A percentile compares a stretch with the other conserved stretches of the same genome.
phyloP scores from a whole-genome alignment of 192 early-diverging fungal genomes.

The Coemansia sp. region DNA sequence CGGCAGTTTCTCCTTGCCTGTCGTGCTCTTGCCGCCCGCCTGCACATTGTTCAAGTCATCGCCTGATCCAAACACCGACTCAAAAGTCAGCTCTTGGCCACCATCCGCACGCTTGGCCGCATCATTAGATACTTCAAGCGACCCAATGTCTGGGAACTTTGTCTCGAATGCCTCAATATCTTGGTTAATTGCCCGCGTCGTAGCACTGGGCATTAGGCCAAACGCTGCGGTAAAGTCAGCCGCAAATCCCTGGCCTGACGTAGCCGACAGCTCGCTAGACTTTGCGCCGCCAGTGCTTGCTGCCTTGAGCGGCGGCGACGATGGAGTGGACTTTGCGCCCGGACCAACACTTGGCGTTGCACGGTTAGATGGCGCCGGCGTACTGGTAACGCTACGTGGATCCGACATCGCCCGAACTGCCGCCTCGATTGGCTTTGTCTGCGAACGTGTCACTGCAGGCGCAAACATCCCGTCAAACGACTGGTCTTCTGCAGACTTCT shows the following conservation, averaged over 20 bases:
- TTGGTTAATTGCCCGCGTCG: conserved; percentile 30
- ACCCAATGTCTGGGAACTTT: conserved; percentile 49
- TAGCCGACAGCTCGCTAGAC: not conserved
- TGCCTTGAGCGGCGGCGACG: conserved; percentile 18
- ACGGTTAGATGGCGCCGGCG: conserved; percentile 31
- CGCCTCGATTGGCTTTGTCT: not conserved
- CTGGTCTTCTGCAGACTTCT: not conserved
- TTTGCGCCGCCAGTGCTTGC: not conserved
- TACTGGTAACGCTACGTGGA: conserved; percentile 48
- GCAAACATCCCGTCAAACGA: conserved; percentile 28
- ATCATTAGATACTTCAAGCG: conserved; percentile 9
- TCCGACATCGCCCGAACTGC: conserved; percentile 21
- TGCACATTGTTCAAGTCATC: conserved; percentile 4
- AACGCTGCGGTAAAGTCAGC: conserved; percentile 51
- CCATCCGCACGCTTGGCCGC: not conserved
- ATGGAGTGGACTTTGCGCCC: conserved; percentile 24
- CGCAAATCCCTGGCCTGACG: conserved; percentile 20
- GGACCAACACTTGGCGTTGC: not conserved
- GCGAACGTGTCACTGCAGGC: conserved; percentile 8
- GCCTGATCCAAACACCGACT: conserved; percentile 49
- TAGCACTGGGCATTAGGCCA: conserved; percentile 21
- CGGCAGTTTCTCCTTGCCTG: not conserved
- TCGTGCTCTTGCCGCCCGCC: not conserved
- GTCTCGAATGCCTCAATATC: conserved; percentile 48
- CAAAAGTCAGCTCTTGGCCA: conserved; percentile 44